Conservation (phyloP, 31 red algal species). For the Porphyra umbilicalis region DNA sequence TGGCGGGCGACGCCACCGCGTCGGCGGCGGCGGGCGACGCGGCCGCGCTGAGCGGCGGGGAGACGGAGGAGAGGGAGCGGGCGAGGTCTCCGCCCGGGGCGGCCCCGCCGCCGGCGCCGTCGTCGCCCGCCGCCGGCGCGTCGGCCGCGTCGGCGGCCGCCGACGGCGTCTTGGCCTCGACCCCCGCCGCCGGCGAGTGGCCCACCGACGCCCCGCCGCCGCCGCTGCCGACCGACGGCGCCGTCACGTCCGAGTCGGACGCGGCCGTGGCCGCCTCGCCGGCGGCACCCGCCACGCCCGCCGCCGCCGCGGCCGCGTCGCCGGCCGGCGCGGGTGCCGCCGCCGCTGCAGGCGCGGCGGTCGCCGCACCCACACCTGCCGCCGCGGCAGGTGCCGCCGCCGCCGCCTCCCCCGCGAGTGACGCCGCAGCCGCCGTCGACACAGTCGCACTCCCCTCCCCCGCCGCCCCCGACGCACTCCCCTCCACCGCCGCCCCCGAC, state of each 20-base stretch:
- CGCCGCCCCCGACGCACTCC: too few relatives aligned
- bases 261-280: background rate
- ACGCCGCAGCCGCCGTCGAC: too few relatives aligned
- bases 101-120: background rate
- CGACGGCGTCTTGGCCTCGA: too few relatives aligned
- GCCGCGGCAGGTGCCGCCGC: background rate
- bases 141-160: background rate
- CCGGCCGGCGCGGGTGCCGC: background rate
- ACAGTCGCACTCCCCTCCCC: too few relatives aligned
- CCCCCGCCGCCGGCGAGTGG: background rate
- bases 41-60: background rate
- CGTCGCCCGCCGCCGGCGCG: background rate
- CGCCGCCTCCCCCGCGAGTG: background rate
- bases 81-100: background rate
- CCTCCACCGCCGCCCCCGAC: too few relatives aligned
- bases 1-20: background rate
- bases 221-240: background rate
- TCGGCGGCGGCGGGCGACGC: too few relatives aligned
- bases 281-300: background rate
- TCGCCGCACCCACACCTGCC: background rate
- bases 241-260: background rate
- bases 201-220: background rate
- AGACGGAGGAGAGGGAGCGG: background rate
- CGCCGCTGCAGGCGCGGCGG: background rate
- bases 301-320: background rate